Percentiles rank a stretch among this genome's conserved stretches.
These are phyloP conservation scores for Penicillium simplicissimum DNA, from an alignment of 495 filamentous ascomycete genomes.

Conservation along the genomic window DNA sequence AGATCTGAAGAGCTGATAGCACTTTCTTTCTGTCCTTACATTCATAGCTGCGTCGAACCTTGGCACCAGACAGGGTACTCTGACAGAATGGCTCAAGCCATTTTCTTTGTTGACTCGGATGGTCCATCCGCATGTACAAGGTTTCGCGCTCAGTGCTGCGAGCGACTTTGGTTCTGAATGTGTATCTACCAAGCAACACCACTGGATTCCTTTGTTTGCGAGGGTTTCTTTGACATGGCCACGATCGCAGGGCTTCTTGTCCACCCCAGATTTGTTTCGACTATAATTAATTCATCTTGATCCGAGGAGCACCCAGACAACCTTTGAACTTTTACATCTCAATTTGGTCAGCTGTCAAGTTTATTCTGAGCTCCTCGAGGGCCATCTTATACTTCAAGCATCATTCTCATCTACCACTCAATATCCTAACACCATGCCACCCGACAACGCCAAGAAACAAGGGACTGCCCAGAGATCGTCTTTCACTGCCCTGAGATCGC, in stretches of 20 bases:
- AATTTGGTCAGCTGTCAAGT: background rate
- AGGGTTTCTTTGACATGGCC: background rate
- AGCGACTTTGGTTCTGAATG: background rate
- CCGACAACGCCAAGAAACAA: background rate
- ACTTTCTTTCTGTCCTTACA: background rate
- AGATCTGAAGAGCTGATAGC: background rate
- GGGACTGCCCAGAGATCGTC: background rate
- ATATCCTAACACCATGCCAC: background rate
- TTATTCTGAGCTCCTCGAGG: background rate
- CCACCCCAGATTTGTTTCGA: background rate
- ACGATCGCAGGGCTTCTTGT: background rate
- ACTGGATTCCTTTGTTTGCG: background rate
- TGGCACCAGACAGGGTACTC: background rate
- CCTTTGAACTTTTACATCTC: background rate
- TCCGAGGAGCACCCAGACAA: background rate
- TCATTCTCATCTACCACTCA: background rate
- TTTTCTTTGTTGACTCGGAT: background rate
- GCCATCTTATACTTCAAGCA: background rate
- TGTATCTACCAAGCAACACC: background rate
- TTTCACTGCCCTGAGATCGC: too few species aligned
- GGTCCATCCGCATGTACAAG: background rate
- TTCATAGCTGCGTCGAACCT: background rate
- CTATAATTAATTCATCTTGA: background rate
- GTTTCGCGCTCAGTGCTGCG: background rate
- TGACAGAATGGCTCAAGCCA: background rate